Conservation (phyloP, 2,329 filamentous ascomycete genomes). For the Knoxdaviesia proteae region DNA sequence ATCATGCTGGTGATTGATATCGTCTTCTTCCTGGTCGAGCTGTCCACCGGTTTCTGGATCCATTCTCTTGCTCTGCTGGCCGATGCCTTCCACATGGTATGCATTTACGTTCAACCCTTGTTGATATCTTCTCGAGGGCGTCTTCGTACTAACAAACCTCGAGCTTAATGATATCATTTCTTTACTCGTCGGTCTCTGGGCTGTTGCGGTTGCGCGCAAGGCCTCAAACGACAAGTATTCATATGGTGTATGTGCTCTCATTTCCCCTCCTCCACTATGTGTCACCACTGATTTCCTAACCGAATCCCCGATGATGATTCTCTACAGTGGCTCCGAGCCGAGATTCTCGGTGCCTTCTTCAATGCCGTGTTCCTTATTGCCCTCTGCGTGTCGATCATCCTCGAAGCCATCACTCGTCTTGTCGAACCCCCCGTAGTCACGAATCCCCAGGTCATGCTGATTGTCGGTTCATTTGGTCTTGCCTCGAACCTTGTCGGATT, state of each 20-base stretch:
- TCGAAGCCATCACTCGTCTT: constrained; percentile 83
- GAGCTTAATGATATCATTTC: constrained; percentile 95
- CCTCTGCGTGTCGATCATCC: constrained; percentile 84
- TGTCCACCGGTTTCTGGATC: constrained; percentile 68
- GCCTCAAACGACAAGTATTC: constrained; percentile 82
- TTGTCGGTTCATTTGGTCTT: constrained; percentile 72
- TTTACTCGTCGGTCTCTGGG: constrained; percentile 80
- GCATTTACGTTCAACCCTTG: constrained; percentile 8
- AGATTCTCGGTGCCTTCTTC: constrained; percentile 88
- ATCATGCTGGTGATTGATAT: constrained; percentile 83
- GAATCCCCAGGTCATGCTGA: constrained; percentile 70
- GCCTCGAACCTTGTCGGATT: constrained; percentile 78
- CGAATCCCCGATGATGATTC: background rate
- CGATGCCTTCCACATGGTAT: constrained; percentile 94
- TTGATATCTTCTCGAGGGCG: background rate
- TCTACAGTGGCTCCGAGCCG: constrained; percentile 74
- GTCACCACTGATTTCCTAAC: no score
- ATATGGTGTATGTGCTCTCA: constrained; percentile 50
- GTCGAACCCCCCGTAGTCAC: constrained; percentile 75
- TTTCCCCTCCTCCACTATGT: background rate
- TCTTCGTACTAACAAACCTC: background rate
- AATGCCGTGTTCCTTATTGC: constrained; percentile 97
- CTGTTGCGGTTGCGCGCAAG: constrained; percentile 71
- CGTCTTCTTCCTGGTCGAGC: constrained; percentile 75
- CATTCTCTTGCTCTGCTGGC: constrained; percentile 85